Evolutionary conservation across 2,329 filamentous ascomycete genomes (phyloP), one percentile per base, ranked within the genome.

Genomic region (Paecilomyces niveus): DNA sequence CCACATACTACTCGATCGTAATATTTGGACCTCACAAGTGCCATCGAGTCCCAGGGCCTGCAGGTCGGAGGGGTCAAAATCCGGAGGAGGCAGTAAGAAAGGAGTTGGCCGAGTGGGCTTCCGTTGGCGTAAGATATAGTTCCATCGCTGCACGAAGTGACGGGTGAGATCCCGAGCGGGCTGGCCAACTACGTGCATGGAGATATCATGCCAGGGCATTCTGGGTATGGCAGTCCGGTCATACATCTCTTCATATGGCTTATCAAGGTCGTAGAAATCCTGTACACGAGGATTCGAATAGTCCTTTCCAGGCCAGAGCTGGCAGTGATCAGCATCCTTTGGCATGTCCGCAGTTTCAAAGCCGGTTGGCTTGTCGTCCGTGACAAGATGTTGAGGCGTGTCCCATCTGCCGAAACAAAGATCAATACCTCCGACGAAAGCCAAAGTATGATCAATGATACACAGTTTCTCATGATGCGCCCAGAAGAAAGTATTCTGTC

Each of bases 401-500:
- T 97, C 94, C 94, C 94, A 99, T 66, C 94, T 85, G 53, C 94
- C 94, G 72, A 97, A 97, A 75, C 94, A 99, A 22, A 99, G 80
- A 78, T 99, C 94, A 62, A 99, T 90, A 35, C 94, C 94, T 60
- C 94, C 94, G 54, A 96, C 87, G 72, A 99, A 97, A 10, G 93
- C 94, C 54, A 97, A 86, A 57, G 93, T 94, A 69, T 97, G 94
- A 71, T 99, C 94, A 18, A 99, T 89, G 49, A 99, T 86, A 68
- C 92, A 93, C n/a, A 99, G 84, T 76, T 99, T 99, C 73, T 99
- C 94, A 75, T 99, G 94, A 71, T 99, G 94, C 1, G 94, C 94
- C 81, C 95, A 99, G 80, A 99, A 99, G 78, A 99, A 99, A 53
- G 96, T 96, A 68, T 97, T 97, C 76, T 99, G 96, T 69, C 96